Conservation (phyloP, 2,329 filamentous ascomycete genomes). For the Ophiostoma australiae region DNA sequence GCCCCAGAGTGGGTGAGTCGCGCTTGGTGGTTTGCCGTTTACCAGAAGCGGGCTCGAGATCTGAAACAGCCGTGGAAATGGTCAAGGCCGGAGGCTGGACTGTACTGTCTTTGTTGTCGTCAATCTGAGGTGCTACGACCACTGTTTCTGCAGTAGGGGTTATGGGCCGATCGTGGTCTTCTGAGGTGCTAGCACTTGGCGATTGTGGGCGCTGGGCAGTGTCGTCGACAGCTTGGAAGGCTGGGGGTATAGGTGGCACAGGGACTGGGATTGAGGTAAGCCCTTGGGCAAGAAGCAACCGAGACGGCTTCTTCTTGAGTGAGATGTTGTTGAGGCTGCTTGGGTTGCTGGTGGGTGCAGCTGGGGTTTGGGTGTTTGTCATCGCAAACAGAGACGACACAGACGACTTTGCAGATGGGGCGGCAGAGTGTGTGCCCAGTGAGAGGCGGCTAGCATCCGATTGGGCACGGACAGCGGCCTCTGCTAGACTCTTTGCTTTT, state of each 20-base stretch:
- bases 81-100: conserved; percentile 10
- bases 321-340: not conserved
- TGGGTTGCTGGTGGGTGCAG: conserved; percentile 17
- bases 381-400: conserved; percentile 19
- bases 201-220: not conserved
- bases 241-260: conserved; percentile 1
- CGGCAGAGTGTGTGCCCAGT: conserved; percentile 25
- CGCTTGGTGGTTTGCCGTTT: conserved; percentile 27
- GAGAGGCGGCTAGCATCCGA: conserved; percentile 28
- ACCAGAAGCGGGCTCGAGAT: conserved; percentile 20
- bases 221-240: not conserved
- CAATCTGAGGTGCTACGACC: not conserved
- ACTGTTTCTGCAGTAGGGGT: not conserved
- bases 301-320: not conserved
- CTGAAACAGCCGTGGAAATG: conserved; percentile 22
- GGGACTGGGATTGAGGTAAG: not conserved
- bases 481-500: conserved; percentile 40
- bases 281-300: not conserved
- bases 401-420: conserved; percentile 21
- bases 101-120: not conserved
- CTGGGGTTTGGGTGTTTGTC: conserved; percentile 14
- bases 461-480: conserved; percentile 34
- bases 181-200: not conserved
- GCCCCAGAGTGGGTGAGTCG: conserved; percentile 63
- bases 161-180: not conserved